These are phyloP conservation scores for Nidularia sp. DNA, from an alignment of 768 basidiomycete genomes.

Conservation along the genomic window DNA sequence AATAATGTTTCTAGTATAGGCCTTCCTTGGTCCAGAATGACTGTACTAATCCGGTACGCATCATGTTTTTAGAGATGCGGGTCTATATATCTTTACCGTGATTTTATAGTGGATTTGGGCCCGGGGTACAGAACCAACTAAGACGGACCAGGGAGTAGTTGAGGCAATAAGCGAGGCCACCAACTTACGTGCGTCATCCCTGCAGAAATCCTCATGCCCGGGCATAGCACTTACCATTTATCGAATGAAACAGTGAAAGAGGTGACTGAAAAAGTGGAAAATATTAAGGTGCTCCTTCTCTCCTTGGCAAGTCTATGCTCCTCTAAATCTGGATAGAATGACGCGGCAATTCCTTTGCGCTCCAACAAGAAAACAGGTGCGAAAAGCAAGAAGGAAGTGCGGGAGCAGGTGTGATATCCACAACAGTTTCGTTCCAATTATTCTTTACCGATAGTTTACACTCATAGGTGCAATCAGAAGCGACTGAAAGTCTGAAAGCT, in stretches of 20 bases:
- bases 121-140: conserved; percentile 15
- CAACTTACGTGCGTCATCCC: conserved; percentile 31
- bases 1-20: conserved; percentile 42
- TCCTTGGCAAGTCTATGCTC: neutral
- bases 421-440: neutral
- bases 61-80: too few relatives aligned
- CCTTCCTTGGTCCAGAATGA: conserved; percentile 80
- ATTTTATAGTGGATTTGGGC: conserved; percentile 67
- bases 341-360: conserved; percentile 59
- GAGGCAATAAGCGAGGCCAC: conserved; percentile 45
- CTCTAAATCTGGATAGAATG: conserved; percentile 37
- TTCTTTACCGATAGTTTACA: too few relatives aligned
- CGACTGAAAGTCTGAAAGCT: conserved; percentile 52
- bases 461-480: conserved; percentile 53
- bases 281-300: conserved; percentile 45
- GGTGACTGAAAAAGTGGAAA: conserved; percentile 52
- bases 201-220: neutral
- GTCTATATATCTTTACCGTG: neutral
- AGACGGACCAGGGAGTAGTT: conserved; percentile 12
- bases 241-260: conserved; percentile 41
- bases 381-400: conserved; percentile 72
- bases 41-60: conserved; percentile 65
- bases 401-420: conserved; percentile 44
- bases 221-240: neutral
- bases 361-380: conserved; percentile 69